phyloP scores from a whole-genome alignment of 1,284 basidiomycete genomes.

The Rhodotorula sp. region DNA sequence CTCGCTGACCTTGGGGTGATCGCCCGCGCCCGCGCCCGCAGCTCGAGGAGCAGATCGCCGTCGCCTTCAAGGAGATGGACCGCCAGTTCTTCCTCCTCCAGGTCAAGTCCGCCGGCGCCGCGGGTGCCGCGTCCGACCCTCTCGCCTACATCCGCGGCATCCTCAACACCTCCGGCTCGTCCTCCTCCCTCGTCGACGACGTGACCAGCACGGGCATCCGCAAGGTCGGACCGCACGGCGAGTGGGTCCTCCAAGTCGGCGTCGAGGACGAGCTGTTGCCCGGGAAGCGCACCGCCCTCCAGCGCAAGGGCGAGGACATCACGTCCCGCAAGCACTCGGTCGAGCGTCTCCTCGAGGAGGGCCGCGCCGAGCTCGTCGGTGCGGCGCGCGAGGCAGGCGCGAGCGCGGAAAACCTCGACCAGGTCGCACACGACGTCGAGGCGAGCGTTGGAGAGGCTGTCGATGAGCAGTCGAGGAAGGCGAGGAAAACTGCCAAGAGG shows the following conservation, averaged over 20 bases:
- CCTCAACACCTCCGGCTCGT: slow-evolving; percentile 46
- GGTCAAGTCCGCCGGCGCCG: slow-evolving; percentile 52
- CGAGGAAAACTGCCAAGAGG: slow-evolving; percentile 45
- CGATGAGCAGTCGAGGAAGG: slow-evolving; percentile 44
- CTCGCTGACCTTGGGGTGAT: not conserved
- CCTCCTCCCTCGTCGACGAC: slow-evolving; percentile 38
- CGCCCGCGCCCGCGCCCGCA: not conserved
- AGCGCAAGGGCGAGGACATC: slow-evolving; percentile 27
- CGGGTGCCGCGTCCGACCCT: slow-evolving; percentile 50
- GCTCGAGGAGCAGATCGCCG: slow-evolving; percentile 37
- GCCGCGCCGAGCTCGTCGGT: slow-evolving; percentile 20
- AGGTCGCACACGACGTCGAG: slow-evolving; percentile 46
- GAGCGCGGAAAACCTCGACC: slow-evolving; percentile 10
- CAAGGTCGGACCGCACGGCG: slow-evolving; percentile 52
- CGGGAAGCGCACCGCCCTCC: slow-evolving; percentile 41
- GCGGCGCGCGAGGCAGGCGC: slow-evolving; percentile 14
- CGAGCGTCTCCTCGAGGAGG: slow-evolving; percentile 36
- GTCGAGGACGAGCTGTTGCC: slow-evolving; percentile 53
- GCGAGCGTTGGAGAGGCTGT: slow-evolving; percentile 49
- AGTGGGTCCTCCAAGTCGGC: slow-evolving; percentile 53
- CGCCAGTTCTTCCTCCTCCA: slow-evolving; percentile 48
- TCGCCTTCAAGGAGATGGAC: slow-evolving; percentile 29
- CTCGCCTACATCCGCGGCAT: slow-evolving; percentile 52
- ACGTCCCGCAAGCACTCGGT: slow-evolving; percentile 23
- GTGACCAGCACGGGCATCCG: slow-evolving; percentile 48